These are phyloP conservation scores for Ophiostoma perfectum DNA, from an alignment of 2,329 filamentous ascomycete species.

Conservation along the genomic window DNA sequence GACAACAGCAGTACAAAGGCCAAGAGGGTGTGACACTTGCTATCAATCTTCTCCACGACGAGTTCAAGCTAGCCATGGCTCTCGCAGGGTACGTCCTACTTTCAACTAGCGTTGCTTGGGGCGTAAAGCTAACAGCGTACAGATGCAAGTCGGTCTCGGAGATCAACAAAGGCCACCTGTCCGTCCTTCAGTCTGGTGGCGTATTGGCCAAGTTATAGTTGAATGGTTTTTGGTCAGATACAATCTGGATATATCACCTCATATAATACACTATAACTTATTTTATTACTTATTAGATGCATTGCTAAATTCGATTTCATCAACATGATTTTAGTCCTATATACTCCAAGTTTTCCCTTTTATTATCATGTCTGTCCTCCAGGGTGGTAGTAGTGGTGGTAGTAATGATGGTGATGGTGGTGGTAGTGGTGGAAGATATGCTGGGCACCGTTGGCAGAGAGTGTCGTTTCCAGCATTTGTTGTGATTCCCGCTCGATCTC, in stretches of 20 bases:
- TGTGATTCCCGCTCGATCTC: not conserved
- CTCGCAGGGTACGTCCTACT: constrained; percentile 8
- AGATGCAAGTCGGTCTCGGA: constrained; percentile 13
- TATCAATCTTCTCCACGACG: constrained; percentile 18
- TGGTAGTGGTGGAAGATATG: constrained; percentile 6
- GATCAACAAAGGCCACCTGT: constrained; percentile 3
- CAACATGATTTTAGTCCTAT: not conserved
- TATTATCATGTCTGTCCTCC: not conserved
- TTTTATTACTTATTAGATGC: not conserved
- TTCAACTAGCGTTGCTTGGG: not conserved
- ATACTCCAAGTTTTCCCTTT: not conserved
- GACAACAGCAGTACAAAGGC: constrained; percentile 13
- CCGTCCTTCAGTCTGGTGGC: not conserved
- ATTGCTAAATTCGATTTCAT: not conserved
- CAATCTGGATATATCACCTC: not conserved
- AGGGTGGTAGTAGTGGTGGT: constrained; percentile 2
- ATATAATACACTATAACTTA: not conserved
- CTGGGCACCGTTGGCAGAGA: not conserved
- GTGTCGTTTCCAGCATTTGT: not conserved
- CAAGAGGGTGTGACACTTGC: constrained; percentile 20
- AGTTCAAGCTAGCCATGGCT: constrained; percentile 19
- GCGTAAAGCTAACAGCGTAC: not conserved
- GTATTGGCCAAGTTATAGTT: not conserved
- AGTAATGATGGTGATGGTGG: constrained; percentile 1
- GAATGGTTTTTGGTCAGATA: not conserved